A percentile compares a stretch with the other conserved stretches of the same genome.
Conservation (phyloP, 805 yeast species). For the Clavispora fructus region DNA sequence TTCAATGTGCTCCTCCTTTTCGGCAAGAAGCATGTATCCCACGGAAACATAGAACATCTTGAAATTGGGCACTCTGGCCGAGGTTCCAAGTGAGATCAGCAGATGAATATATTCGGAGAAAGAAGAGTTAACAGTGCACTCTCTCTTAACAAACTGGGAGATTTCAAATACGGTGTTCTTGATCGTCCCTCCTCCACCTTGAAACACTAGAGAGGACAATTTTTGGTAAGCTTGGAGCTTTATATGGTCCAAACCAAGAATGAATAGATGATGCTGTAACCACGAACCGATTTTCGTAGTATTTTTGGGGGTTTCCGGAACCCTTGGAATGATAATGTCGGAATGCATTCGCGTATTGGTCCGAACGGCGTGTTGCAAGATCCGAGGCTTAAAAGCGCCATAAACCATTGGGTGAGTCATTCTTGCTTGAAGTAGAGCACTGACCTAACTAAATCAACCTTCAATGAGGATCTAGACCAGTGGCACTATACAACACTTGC, state of each 20-base stretch:
- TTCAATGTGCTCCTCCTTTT: slow-evolving; percentile 18
- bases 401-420: background rate
- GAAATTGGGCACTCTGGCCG: slow-evolving; percentile 6
- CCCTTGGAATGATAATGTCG: background rate
- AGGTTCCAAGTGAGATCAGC: background rate
- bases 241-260: slow-evolving; percentile 30
- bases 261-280: slow-evolving; percentile 29
- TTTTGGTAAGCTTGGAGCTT: slow-evolving; percentile 29
- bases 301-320: background rate
- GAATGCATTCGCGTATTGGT: background rate
- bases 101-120: slow-evolving; percentile 5
- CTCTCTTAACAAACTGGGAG: slow-evolving; percentile 26
- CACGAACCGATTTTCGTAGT: slow-evolving; percentile 14
- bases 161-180: slow-evolving; percentile 31
- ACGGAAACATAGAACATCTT: slow-evolving; percentile 23
- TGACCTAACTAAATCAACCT: too few species aligned
- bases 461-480: too few species aligned
- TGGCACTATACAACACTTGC: background rate
- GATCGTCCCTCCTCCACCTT: slow-evolving; percentile 29
- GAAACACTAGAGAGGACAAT: slow-evolving; percentile 21
- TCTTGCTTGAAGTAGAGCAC: background rate
- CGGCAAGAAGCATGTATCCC: slow-evolving; percentile 22
- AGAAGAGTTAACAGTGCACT: slow-evolving; percentile 15
- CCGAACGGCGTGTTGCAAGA: background rate
- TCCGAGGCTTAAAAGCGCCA: background rate